Conservation (phyloP, 768 basidiomycete species). For the Lentinus tigrinus region DNA sequence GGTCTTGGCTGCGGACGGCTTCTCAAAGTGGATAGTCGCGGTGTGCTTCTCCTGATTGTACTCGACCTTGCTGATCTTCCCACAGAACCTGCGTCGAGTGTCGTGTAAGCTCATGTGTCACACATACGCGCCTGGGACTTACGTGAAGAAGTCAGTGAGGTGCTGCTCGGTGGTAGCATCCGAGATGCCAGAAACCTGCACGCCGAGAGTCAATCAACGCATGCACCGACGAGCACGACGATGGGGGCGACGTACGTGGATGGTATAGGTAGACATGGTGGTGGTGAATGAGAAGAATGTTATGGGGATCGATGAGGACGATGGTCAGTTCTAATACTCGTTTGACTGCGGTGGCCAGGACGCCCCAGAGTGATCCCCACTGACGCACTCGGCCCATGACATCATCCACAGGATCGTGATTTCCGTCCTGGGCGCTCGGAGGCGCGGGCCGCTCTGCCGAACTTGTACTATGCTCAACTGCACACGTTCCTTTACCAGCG, state of each 20-base stretch:
- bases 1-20: slow-evolving; percentile 79
- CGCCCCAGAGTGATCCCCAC: not conserved
- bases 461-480: no score
- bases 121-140: slow-evolving; percentile 26
- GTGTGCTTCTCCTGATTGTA: slow-evolving; percentile 41
- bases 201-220: not conserved
- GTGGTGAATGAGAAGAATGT: not conserved
- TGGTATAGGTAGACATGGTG: slow-evolving; percentile 23
- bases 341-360: not conserved
- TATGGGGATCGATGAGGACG: slow-evolving; percentile 1
- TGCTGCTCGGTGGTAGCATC: slow-evolving; percentile 62
- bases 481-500: not conserved
- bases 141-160: slow-evolving; percentile 83
- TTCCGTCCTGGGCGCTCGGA: no score
- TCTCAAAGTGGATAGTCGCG: slow-evolving; percentile 84
- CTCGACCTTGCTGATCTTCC: slow-evolving; percentile 77
- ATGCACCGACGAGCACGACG: not conserved
- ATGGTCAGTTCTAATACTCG: not conserved
- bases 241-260: slow-evolving; percentile 14
- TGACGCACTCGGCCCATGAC: not conserved
- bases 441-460: no score
- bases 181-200: slow-evolving; percentile 71
- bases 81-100: slow-evolving; percentile 67
- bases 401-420: not conserved
- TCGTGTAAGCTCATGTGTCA: not conserved